phyloP scores from a whole-genome alignment of 495 filamentous ascomycete species.

The Penicillium salamii region DNA sequence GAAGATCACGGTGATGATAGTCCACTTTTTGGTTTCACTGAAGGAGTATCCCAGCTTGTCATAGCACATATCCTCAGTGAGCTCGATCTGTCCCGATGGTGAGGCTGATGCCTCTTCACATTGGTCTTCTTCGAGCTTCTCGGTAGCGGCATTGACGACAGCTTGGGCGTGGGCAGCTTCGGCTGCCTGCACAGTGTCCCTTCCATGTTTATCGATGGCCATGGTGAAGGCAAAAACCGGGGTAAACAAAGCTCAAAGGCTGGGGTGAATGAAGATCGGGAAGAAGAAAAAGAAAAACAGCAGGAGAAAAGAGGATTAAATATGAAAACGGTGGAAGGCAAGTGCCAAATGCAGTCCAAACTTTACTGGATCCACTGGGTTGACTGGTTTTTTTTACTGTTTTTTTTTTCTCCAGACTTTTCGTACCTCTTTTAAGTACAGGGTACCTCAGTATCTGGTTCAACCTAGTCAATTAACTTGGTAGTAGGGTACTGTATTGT shows the following conservation, averaged over 20 bases:
- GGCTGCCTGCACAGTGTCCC: slow-evolving; percentile 32
- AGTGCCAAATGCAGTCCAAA: not conserved
- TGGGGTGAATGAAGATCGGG: not conserved
- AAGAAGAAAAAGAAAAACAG: slow-evolving; percentile 10
- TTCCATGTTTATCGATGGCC: slow-evolving; percentile 21
- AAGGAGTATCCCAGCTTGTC: slow-evolving; percentile 56
- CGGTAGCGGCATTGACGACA: slow-evolving; percentile 19
- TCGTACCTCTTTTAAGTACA: not conserved
- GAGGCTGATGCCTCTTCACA: slow-evolving; percentile 21
- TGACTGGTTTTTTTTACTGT: not conserved
- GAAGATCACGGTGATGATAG: slow-evolving; percentile 59
- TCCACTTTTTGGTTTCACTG: slow-evolving; percentile 53
- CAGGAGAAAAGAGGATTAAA: slow-evolving; percentile 12
- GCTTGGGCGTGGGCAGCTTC: slow-evolving; percentile 35
- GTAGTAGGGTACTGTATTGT: slow-evolving; percentile 5
- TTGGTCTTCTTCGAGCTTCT: slow-evolving; percentile 26
- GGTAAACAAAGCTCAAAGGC: not conserved
- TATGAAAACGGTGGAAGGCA: slow-evolving; percentile 8
- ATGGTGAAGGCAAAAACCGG: slow-evolving; percentile 7
- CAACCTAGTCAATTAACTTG: not conserved
- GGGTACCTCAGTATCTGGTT: not conserved
- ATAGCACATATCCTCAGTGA: slow-evolving; percentile 58
- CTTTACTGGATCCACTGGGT: not conserved
- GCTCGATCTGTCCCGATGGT: slow-evolving; percentile 35
- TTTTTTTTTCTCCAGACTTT: not conserved